Conservation (phyloP, 129 eudicot genomes). For the Lonicera japonica region DNA sequence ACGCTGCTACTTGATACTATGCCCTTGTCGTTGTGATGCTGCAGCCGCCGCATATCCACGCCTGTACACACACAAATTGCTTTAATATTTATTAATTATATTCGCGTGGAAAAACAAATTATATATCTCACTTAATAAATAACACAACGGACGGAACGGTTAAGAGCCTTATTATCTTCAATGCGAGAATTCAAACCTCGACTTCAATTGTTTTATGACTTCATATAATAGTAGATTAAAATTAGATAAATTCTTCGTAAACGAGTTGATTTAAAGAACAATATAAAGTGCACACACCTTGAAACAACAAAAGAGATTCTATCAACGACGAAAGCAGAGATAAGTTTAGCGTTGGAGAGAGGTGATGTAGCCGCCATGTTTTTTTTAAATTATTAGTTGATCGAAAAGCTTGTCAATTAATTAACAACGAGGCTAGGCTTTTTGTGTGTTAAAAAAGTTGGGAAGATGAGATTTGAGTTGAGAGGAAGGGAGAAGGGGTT, state of each 20-base stretch:
- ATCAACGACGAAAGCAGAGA: constrained; percentile 8
- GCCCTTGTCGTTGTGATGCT: constrained; percentile 30
- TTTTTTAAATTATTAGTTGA: constrained; percentile 1
- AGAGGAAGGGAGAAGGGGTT: neutral
- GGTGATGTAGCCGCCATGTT: constrained; percentile 36
- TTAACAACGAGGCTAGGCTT: neutral
- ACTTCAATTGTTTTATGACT: no score
- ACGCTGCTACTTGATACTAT: constrained; percentile 27
- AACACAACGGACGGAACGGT: no score
- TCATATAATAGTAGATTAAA: no score
- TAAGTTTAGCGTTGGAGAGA: neutral
- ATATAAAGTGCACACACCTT: constrained; percentile 23
- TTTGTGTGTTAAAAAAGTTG: neutral
- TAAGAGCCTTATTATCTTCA: no score
- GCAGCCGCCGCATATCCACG: constrained; percentile 69
- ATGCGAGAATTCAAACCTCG: no score
- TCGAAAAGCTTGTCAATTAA: neutral
- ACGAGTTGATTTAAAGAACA: neutral
- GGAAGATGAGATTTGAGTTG: neutral
- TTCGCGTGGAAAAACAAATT: no score
- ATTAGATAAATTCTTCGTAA: no score
- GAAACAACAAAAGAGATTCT: constrained; percentile 26
- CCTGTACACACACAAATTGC: constrained; percentile 20
- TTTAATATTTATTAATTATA: no score
- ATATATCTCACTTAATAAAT: no score